Base-by-base conservation (phyloP, 1,139 yeast genomes). In the Yamadazyma conglobata region DNA sequence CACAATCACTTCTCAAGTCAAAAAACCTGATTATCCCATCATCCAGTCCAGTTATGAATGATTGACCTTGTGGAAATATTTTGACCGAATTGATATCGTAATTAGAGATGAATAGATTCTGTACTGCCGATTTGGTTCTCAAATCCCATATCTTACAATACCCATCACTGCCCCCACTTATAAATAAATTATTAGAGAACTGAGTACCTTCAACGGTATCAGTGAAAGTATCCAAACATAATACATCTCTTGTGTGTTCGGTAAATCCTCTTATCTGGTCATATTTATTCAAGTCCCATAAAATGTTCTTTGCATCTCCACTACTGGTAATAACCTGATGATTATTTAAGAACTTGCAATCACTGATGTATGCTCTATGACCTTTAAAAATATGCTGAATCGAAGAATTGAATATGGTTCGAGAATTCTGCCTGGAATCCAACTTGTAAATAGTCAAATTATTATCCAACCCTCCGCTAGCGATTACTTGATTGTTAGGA, bases 381-480 rank as follows among this genome's bases (percentile, higher is more conserved):
- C 94, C 93, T 49, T 80, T 79, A 44, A 83, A 72, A 5, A 77
- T 64, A 7, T 78, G 56, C 28, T 65, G 61, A 32, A 76, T 34
- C 57, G n/a, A 66, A 11, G 39, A 32, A 14, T 29, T 22, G 16
- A 26, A 30, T 28, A 31, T 15, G 17, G 21, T 15, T 11, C 32
- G 30, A 6, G 32, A 22, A 10, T 25, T 17, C 6, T 16, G 20
- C 5, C 14, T 13, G 9, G 25, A 23, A 9, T 64, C 56, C 3
- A 77, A 54, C 17, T 73, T 67, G 54, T 86, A 85, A 10, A 88
- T 64, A 0, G 93, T 79, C 44, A 93, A 78, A 22, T 74, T 70
- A 17, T 88, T 87, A 42, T 85, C 91, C 35, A 88, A 63, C 0
- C 96, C 96, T 0, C 87, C 96, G 35, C 84, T 73, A 0, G 94